phyloP scores from a whole-genome alignment of 1,139 yeast species.

The Pichia sp. region DNA sequence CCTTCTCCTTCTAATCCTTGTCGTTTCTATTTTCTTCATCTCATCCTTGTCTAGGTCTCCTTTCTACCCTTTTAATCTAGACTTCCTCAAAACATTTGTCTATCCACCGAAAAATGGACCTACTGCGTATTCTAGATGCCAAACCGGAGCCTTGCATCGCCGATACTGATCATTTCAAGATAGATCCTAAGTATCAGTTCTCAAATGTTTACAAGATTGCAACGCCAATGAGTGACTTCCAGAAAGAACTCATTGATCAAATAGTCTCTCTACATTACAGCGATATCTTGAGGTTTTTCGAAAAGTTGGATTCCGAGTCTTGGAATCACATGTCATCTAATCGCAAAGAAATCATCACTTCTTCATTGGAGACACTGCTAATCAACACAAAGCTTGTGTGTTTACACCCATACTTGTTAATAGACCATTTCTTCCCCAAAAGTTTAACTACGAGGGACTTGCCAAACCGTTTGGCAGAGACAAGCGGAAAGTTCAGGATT shows the following conservation, averaged over 20 bases:
- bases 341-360: slow-evolving; percentile 43
- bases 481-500: slow-evolving; percentile 81
- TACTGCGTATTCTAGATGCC: slow-evolving; percentile 70
- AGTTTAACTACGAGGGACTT: slow-evolving; percentile 72
- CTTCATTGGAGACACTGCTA: slow-evolving; percentile 68
- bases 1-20: neutral
- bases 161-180: slow-evolving; percentile 37
- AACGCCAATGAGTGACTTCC: slow-evolving; percentile 84
- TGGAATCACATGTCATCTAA: slow-evolving; percentile 14
- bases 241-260: slow-evolving; percentile 87
- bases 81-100: too few species aligned
- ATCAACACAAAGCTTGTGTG: slow-evolving; percentile 74
- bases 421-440: slow-evolving; percentile 84
- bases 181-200: slow-evolving; percentile 28
- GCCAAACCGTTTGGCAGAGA: slow-evolving; percentile 67
- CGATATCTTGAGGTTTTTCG: slow-evolving; percentile 83
- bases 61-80: neutral
- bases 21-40: neutral
- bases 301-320: slow-evolving; percentile 34
- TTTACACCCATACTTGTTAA: slow-evolving; percentile 82
- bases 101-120: slow-evolving; percentile 50
- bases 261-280: slow-evolving; percentile 87
- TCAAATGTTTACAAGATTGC: slow-evolving; percentile 78
- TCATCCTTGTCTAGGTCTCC: neutral
- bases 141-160: slow-evolving; percentile 82